phyloP scores from a whole-genome alignment of 2,329 filamentous ascomycete species.

The Trichophyton simii region DNA sequence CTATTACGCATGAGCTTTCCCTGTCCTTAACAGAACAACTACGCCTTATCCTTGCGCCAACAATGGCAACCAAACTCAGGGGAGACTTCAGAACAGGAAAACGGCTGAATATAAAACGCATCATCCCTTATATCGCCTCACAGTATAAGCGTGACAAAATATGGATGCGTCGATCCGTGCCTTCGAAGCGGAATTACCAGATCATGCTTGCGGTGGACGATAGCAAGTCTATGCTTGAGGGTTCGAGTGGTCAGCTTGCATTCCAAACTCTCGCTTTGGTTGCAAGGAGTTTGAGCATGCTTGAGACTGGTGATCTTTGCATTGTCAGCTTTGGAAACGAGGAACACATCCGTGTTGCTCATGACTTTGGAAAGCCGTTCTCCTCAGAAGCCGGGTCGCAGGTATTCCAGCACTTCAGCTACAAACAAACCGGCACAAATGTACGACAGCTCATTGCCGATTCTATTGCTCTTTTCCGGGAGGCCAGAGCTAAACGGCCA shows the following conservation, averaged over 20 bases:
- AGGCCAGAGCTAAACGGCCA: slow-evolving; percentile 52
- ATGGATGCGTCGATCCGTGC: slow-evolving; percentile 90
- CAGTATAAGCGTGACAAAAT: slow-evolving; percentile 99
- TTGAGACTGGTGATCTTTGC: slow-evolving; percentile 88
- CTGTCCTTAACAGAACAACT: slow-evolving; percentile 87
- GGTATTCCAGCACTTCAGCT: slow-evolving; percentile 73
- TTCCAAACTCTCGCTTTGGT: slow-evolving; percentile 93
- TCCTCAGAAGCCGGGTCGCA: slow-evolving; percentile 68
- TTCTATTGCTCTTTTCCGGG: slow-evolving; percentile 69
- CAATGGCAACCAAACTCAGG: slow-evolving; percentile 87
- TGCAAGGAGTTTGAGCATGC: slow-evolving; percentile 72
- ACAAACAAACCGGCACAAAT: slow-evolving; percentile 75
- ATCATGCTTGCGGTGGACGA: slow-evolving; percentile 97
- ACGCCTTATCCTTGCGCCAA: slow-evolving; percentile 86
- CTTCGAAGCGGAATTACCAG: slow-evolving; percentile 89
- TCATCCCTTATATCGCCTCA: slow-evolving; percentile 97
- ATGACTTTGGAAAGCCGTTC: slow-evolving; percentile 74
- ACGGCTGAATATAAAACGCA: slow-evolving; percentile 96
- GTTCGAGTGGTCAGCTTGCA: slow-evolving; percentile 61
- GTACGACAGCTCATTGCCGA: slow-evolving; percentile 64
- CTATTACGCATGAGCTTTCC: slow-evolving; percentile 70
- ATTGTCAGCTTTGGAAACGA: slow-evolving; percentile 76
- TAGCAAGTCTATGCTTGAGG: slow-evolving; percentile 84
- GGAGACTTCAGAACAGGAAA: slow-evolving; percentile 96
- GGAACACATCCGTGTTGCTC: slow-evolving; percentile 62